These are phyloP conservation scores for Clonostachys byssicola DNA, from an alignment of 2,329 filamentous ascomycete genomes.

Conservation along the genomic window DNA sequence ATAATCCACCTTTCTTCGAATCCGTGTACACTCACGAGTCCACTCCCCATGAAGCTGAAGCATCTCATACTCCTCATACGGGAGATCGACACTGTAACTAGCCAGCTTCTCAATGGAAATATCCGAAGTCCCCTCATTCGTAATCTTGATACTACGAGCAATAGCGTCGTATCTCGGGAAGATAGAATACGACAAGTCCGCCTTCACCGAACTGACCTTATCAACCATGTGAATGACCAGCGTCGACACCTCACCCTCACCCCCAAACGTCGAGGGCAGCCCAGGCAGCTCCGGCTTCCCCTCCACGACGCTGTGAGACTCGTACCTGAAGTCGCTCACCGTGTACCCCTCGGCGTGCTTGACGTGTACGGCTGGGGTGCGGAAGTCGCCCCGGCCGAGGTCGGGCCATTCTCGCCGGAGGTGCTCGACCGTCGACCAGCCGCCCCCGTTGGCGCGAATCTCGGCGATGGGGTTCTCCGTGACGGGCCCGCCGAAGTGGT, in stretches of 20 bases:
- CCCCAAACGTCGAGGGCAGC: constrained; percentile 56
- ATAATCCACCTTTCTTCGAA: constrained; percentile 50
- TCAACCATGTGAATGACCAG: constrained; percentile 55
- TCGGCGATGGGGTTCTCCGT: constrained; percentile 35
- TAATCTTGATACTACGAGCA: constrained; percentile 56
- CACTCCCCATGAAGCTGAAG: constrained; percentile 60
- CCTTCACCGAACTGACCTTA: constrained; percentile 51
- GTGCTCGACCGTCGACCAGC: constrained; percentile 50
- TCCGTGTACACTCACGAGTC: constrained; percentile 52
- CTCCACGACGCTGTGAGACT: constrained; percentile 46
- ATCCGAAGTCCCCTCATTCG: constrained; percentile 48
- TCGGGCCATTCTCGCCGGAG: constrained; percentile 60
- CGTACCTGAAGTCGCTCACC: constrained; percentile 53
- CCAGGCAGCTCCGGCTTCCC: constrained; percentile 55
- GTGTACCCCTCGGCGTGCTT: constrained; percentile 54
- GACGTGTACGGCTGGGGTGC: constrained; percentile 57
- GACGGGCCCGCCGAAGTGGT: constrained; percentile 56
- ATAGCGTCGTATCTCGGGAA: constrained; percentile 60
- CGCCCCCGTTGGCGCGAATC: constrained; percentile 34
- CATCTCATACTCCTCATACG: constrained; percentile 57
- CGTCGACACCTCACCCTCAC: constrained; percentile 51
- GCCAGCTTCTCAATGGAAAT: constrained; percentile 53
- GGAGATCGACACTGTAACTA: constrained; percentile 58
- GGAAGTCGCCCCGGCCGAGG: constrained; percentile 58
- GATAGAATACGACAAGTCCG: constrained; percentile 58